phyloP scores from a whole-genome alignment of 2,329 filamentous ascomycete genomes.

The Fusarium udum region DNA sequence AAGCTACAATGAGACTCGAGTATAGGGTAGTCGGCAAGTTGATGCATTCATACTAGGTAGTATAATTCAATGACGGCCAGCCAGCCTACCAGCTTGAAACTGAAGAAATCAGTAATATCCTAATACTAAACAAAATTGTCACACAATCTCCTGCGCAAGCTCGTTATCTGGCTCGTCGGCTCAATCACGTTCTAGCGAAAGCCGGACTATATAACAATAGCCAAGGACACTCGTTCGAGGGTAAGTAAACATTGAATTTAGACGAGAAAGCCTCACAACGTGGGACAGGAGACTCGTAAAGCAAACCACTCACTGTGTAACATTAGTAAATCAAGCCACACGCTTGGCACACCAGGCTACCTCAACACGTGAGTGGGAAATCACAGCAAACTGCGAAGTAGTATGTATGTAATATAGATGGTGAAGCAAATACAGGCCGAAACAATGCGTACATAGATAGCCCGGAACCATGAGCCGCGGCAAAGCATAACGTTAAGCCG shows the following conservation, averaged over 20 bases:
- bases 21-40: background rate
- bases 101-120: background rate
- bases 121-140: background rate
- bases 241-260: background rate
- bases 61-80: background rate
- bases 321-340: background rate
- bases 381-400: background rate
- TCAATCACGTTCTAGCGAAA: background rate
- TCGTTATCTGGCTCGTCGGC: background rate
- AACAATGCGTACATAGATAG: conserved; percentile 38
- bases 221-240: background rate
- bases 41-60: background rate
- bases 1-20: too few species aligned
- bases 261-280: too few species aligned
- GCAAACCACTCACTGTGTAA: background rate
- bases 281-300: background rate
- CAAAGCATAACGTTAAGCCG: conserved; percentile 32
- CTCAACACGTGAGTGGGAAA: background rate
- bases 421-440: conserved; percentile 29
- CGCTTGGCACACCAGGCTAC: background rate
- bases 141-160: background rate
- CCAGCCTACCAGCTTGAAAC: background rate
- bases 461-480: conserved; percentile 30
- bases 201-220: background rate
- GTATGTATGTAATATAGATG: background rate